Evolutionary conservation across 805 yeast species (phyloP).

Genomic region (Clavispora vitiphila): DNA sequence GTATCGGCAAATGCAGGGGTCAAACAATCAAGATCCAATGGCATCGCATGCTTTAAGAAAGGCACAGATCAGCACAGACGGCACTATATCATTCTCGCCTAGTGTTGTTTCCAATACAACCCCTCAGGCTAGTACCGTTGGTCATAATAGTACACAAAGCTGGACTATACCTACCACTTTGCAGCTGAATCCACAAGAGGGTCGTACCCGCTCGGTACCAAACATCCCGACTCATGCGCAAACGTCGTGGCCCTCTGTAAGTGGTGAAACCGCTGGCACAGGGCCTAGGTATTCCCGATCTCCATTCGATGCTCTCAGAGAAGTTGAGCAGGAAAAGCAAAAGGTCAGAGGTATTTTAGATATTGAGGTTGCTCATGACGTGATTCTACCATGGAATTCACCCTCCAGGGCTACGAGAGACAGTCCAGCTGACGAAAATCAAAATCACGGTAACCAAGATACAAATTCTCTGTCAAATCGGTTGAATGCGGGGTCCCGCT

Average conservation of each 20-base stretch:
- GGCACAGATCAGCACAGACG: slow-evolving; percentile 2
- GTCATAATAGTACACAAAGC: neutral
- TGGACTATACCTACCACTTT: neutral
- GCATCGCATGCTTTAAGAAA: neutral
- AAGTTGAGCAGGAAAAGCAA: slow-evolving; percentile 5
- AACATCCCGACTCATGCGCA: neutral
- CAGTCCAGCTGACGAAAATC: slow-evolving; percentile 1
- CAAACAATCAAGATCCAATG: neutral
- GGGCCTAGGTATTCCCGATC: slow-evolving; percentile 12
- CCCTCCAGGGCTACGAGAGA: slow-evolving; percentile 5
- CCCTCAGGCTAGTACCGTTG: too few species aligned
- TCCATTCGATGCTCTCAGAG: slow-evolving; percentile 15
- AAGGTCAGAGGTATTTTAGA: slow-evolving; percentile 21
- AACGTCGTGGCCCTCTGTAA: too few species aligned
- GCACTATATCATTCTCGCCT: neutral
- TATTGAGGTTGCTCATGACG: slow-evolving; percentile 14
- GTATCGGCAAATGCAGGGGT: neutral
- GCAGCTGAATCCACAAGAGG: neutral
- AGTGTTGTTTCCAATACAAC: neutral
- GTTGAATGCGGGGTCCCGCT: neutral
- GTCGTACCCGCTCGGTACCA: neutral
- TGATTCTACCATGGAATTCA: slow-evolving; percentile 3
- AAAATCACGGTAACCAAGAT: neutral
- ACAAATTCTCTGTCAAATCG: neutral
- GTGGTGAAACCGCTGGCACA: too few species aligned